Evolutionary conservation across 2,329 filamentous ascomycete species (phyloP).

Genomic region (Pseudogymnoascus sp.): DNA sequence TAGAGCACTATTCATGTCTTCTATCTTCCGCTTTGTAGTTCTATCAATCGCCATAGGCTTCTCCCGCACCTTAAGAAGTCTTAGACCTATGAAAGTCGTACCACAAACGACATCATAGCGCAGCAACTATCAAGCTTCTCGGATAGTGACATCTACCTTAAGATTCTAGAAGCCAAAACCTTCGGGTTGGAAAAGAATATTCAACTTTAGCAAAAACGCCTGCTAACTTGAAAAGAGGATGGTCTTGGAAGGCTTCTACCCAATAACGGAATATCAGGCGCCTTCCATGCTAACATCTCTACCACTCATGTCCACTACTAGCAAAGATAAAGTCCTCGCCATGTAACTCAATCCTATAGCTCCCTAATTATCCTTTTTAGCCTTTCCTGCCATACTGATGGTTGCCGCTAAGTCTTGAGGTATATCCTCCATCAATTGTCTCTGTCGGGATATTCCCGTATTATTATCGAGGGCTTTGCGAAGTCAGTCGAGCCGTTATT

Average conservation of each 20-base stretch:
- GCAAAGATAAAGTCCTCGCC: slow-evolving; percentile 1
- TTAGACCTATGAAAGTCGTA: too few relatives aligned
- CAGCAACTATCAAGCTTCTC: neutral
- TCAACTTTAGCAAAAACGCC: neutral
- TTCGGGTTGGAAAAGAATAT: neutral
- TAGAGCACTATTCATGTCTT: neutral
- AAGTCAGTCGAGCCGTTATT: neutral
- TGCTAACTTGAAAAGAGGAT: neutral
- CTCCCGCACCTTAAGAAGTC: too few relatives aligned
- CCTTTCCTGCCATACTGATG: neutral
- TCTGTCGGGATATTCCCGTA: neutral
- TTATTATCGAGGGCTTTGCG: neutral
- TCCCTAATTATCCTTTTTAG: neutral
- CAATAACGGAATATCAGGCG: neutral
- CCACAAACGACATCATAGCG: too few relatives aligned
- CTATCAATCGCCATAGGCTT: too few relatives aligned
- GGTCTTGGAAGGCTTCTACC: neutral
- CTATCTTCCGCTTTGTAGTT: neutral
- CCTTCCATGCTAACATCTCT: neutral
- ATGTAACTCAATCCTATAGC: neutral
- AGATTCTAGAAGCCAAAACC: neutral
- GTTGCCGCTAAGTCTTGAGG: neutral
- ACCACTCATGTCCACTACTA: too few relatives aligned
- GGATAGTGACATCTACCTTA: neutral
- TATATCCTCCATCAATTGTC: neutral